A percentile compares a stretch with the other conserved stretches of the same genome.
These are phyloP conservation scores for Geosmithia putterillii DNA, from an alignment of 2,329 filamentous ascomycete species.

Conservation along the genomic window DNA sequence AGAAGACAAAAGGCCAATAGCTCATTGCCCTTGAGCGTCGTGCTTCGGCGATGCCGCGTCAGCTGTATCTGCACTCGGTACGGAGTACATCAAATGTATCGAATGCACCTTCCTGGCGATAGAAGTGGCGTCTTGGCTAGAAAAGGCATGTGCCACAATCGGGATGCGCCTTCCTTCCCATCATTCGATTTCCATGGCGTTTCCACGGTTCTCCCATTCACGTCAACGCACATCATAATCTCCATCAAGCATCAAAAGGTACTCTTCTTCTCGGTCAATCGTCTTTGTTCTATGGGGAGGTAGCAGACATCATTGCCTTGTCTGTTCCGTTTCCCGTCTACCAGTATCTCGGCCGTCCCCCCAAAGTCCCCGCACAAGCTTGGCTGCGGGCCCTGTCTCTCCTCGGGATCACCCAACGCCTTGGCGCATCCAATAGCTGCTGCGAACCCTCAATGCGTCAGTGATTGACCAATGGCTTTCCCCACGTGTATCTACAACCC, in stretches of 20 bases:
- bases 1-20: too few relatives aligned
- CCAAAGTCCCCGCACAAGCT: not conserved
- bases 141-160: not conserved
- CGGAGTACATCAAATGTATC: not conserved
- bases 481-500: constrained; percentile 4
- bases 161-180: not conserved
- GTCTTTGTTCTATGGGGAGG: too few relatives aligned
- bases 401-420: not conserved
- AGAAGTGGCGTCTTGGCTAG: not conserved
- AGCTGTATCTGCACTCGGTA: not conserved
- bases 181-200: not conserved
- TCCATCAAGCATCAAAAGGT: too few relatives aligned
- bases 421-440: not conserved
- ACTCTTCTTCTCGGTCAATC: too few relatives aligned
- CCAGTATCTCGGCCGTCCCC: too few relatives aligned
- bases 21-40: too few relatives aligned
- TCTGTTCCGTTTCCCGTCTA: too few relatives aligned
- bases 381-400: not conserved
- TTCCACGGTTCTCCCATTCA: too few relatives aligned
- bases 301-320: too few relatives aligned
- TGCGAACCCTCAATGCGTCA: not conserved
- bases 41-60: too few relatives aligned
- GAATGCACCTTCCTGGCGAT: not conserved
- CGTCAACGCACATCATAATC: too few relatives aligned
- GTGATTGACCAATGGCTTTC: constrained; percentile 4